Evolutionary conservation across 495 filamentous ascomycete genomes (phyloP).

Genomic region (Jackrogersella multiformis): DNA sequence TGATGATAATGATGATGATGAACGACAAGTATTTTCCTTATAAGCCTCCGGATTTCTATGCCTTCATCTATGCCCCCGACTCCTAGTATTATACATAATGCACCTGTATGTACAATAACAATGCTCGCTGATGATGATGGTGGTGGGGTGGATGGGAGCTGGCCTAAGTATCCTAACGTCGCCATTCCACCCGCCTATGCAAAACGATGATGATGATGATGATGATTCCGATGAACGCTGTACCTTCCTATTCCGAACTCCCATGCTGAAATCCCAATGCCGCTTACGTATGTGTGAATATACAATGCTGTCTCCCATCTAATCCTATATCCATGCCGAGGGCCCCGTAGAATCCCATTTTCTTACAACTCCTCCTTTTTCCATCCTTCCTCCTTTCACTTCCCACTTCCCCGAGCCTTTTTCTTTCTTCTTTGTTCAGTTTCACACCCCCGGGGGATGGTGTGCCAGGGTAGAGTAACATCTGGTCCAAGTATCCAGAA

Average conservation of each 20-base stretch:
- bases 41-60: slow-evolving; percentile 5
- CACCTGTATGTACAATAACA: background rate
- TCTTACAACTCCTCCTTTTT: background rate
- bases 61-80: background rate
- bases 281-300: background rate
- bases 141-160: background rate
- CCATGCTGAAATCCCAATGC: background rate
- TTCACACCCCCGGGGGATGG: slow-evolving; percentile 5
- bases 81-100: background rate
- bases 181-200: slow-evolving; percentile 10
- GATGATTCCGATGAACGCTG: background rate
- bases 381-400: background rate
- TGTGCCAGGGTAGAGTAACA: background rate
- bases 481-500: slow-evolving; percentile 1
- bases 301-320: background rate
- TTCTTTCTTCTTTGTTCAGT: background rate
- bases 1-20: no score
- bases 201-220: slow-evolving; percentile 11
- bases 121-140: background rate
- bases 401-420: background rate
- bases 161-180: slow-evolving; percentile 7
- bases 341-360: background rate
- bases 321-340: background rate
- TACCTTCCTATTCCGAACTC: background rate
- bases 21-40: no score